phyloP scores from a whole-genome alignment of 2,329 filamentous ascomycete species.

The Nigrograna mackinnonii region DNA sequence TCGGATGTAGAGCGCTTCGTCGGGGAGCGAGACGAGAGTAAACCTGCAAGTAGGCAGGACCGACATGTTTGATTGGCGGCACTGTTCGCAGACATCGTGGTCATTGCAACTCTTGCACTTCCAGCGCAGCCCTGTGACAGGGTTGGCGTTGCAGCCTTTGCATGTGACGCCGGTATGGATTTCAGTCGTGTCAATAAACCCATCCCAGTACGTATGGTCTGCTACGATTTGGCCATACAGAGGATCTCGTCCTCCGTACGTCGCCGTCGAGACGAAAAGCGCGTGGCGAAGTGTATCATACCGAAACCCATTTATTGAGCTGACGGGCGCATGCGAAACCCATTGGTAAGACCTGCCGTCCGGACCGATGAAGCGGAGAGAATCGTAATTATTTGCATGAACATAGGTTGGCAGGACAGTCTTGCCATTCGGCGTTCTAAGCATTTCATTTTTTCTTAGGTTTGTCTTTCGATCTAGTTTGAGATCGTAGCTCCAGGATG shows the following conservation, averaged over 20 bases:
- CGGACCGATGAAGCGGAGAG: conserved; percentile 30
- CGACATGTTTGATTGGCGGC: conserved; percentile 11
- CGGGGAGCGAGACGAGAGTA: conserved; percentile 25
- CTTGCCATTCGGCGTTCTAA: conserved; percentile 18
- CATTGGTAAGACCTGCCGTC: conserved; percentile 32
- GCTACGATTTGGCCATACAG: conserved; percentile 38
- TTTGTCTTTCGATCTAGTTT: conserved; percentile 23
- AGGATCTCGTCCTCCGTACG: conserved; percentile 22
- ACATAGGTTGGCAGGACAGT: conserved; percentile 31
- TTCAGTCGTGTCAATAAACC: conserved; percentile 19
- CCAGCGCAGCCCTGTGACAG: conserved; percentile 29
- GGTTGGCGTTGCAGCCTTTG: conserved; percentile 19
- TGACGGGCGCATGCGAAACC: conserved; percentile 30
- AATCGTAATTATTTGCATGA: conserved; percentile 34
- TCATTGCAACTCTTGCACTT: conserved; percentile 25
- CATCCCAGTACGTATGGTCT: conserved; percentile 39
- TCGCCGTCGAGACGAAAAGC: conserved; percentile 25
- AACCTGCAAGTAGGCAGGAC: conserved; percentile 21
- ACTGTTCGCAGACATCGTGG: conserved; percentile 28
- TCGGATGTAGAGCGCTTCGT: conserved; percentile 33
- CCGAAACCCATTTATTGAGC: conserved; percentile 22
- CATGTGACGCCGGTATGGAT: conserved; percentile 19
- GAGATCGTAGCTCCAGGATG: conserved; percentile 30
- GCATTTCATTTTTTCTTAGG: conserved; percentile 27
- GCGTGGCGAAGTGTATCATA: conserved; percentile 36